Evolutionary conservation across 805 yeast genomes (phyloP).

Genomic region (Wickerhamiella australiensis): DNA sequence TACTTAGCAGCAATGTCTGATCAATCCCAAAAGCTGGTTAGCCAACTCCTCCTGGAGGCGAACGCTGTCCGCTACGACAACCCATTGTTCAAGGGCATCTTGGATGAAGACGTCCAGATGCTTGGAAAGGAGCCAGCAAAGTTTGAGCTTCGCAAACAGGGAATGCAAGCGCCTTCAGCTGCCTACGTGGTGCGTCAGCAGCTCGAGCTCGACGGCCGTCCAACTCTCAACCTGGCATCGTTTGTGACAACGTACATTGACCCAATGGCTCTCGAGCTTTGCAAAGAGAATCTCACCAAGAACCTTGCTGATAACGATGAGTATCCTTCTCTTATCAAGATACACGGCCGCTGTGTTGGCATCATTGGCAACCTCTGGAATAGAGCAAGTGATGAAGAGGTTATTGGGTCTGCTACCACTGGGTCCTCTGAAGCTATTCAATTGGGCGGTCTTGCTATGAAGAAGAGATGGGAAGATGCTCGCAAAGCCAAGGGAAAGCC

Average conservation of each 20-base stretch:
- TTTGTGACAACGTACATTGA: slow-evolving; percentile 70
- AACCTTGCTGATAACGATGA: slow-evolving; percentile 90
- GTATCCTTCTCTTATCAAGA: slow-evolving; percentile 71
- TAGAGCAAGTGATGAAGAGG: slow-evolving; percentile 40
- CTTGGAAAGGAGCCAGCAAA: slow-evolving; percentile 33
- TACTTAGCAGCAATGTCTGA: background rate
- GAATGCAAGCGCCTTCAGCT: slow-evolving; percentile 42
- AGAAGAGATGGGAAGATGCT: slow-evolving; percentile 71
- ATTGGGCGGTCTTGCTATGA: slow-evolving; percentile 88
- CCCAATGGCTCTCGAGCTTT: slow-evolving; percentile 41
- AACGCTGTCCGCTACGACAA: background rate
- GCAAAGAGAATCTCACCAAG: slow-evolving; percentile 63
- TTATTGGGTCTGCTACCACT: slow-evolving; percentile 83
- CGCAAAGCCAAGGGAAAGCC: slow-evolving; percentile 50
- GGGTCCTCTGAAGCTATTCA: slow-evolving; percentile 91
- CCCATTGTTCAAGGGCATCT: background rate
- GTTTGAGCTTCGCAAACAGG: slow-evolving; percentile 47
- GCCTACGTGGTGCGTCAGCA: slow-evolving; percentile 60
- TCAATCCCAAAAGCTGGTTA: background rate
- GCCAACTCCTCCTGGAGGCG: background rate
- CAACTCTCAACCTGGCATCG: slow-evolving; percentile 74
- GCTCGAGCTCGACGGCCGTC: slow-evolving; percentile 69
- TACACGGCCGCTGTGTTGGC: slow-evolving; percentile 72
- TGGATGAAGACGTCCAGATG: background rate
- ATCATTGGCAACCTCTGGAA: slow-evolving; percentile 74